A percentile compares a stretch with the other conserved stretches of the same genome.
Evolutionary conservation across 768 basidiomycete species (phyloP).

Genomic region (Leccinum arenicola): DNA sequence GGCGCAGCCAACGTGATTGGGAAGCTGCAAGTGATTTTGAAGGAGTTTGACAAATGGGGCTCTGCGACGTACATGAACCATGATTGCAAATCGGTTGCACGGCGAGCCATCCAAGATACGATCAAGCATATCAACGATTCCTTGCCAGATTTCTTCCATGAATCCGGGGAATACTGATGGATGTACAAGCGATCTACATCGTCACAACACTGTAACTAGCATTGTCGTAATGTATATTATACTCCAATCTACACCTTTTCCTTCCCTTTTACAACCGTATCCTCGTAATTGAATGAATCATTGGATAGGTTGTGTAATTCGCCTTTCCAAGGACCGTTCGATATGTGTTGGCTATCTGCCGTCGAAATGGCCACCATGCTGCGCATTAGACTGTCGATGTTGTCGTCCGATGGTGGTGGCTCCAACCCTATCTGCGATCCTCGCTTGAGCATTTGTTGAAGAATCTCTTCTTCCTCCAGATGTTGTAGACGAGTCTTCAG

Average conservation of each 20-base stretch:
- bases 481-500: constrained; percentile 36
- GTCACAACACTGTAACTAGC: neutral
- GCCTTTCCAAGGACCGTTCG: constrained; percentile 32
- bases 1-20: constrained; percentile 68
- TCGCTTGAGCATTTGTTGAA: constrained; percentile 38
- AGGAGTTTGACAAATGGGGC: constrained; percentile 70
- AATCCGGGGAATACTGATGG: constrained; percentile 33
- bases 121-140: constrained; percentile 57
- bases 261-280: constrained; percentile 28
- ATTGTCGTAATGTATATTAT: neutral
- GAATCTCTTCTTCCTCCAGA: constrained; percentile 44
- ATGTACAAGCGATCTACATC: neutral
- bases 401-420: constrained; percentile 33
- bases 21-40: constrained; percentile 56
- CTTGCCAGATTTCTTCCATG: constrained; percentile 59
- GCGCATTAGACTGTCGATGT: constrained; percentile 41
- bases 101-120: constrained; percentile 51
- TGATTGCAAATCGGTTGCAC: constrained; percentile 62
- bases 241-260: constrained; percentile 16
- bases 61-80: constrained; percentile 77
- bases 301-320: constrained; percentile 4
- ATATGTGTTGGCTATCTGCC: constrained; percentile 11
- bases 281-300: constrained; percentile 23
- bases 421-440: constrained; percentile 37
- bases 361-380: constrained; percentile 36